Evolutionary conservation across 2,329 filamentous ascomycete genomes (phyloP).

Genomic region (Stachybotrys echinatus): DNA sequence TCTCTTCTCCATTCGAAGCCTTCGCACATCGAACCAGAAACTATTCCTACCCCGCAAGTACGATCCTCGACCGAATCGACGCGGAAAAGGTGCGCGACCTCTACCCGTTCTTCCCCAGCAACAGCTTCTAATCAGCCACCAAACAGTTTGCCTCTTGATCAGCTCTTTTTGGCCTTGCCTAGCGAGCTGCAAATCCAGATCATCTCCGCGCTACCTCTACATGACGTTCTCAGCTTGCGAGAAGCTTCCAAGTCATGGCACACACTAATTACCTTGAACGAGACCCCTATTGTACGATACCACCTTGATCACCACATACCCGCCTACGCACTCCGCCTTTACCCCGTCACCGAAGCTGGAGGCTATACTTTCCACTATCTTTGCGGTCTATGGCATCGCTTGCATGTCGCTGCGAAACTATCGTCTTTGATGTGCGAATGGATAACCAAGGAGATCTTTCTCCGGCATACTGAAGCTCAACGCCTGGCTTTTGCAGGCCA

Average conservation of each 20-base stretch:
- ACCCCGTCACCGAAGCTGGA: slow-evolving; percentile 43
- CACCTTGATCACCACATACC: slow-evolving; percentile 57
- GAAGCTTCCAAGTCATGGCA: slow-evolving; percentile 55
- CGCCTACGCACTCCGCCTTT: slow-evolving; percentile 54
- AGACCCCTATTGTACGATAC: slow-evolving; percentile 55
- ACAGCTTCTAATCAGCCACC: slow-evolving; percentile 10
- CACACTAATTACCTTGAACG: slow-evolving; percentile 53
- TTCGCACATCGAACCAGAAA: slow-evolving; percentile 9
- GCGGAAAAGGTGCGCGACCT: slow-evolving; percentile 24
- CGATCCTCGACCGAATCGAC: slow-evolving; percentile 19
- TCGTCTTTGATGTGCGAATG: slow-evolving; percentile 58
- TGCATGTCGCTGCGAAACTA: slow-evolving; percentile 60
- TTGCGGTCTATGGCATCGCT: slow-evolving; percentile 59
- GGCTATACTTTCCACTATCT: slow-evolving; percentile 54
- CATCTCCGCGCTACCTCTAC: slow-evolving; percentile 53
- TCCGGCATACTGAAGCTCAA: slow-evolving; percentile 50
- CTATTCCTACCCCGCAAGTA: slow-evolving; percentile 8
- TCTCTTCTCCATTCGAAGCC: slow-evolving; percentile 28
- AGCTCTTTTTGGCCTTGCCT: slow-evolving; percentile 53
- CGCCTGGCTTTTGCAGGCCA: slow-evolving; percentile 54
- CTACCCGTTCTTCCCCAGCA: slow-evolving; percentile 2
- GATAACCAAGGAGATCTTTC: slow-evolving; percentile 61
- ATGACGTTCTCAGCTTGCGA: slow-evolving; percentile 55
- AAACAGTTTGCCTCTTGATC: slow-evolving; percentile 37
- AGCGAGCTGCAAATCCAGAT: slow-evolving; percentile 60